A percentile compares a stretch with the other conserved stretches of the same genome.
phyloP scores from a whole-genome alignment of 202 grass and related monocot species.

The Setaria viridis region DNA sequence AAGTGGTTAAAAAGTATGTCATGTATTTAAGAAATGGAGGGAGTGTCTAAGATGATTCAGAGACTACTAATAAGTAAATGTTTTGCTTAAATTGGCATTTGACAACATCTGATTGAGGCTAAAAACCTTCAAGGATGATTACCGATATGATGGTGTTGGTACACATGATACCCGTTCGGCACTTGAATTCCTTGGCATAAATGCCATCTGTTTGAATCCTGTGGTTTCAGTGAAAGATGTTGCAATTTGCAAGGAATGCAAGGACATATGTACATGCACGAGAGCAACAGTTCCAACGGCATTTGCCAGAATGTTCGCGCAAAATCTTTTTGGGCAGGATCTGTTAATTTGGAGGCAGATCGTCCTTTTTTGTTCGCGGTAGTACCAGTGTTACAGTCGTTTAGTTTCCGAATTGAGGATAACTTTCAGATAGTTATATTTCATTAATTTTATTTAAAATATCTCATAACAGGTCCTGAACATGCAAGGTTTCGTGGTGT shows the following conservation, averaged over 20 bases:
- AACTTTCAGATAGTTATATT: no score
- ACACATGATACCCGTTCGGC: background rate
- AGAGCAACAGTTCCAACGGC: background rate
- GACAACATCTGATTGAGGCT: no score
- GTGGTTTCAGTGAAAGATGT: background rate
- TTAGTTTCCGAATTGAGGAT: no score
- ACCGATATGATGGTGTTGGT: background rate
- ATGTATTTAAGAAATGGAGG: no score
- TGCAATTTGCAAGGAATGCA: background rate
- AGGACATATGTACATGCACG: no score
- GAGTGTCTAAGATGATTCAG: no score
- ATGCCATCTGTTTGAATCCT: background rate
- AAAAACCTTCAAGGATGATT: no score
- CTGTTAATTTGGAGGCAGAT: background rate
- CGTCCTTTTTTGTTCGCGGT: no score
- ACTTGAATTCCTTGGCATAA: background rate
- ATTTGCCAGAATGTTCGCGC: background rate
- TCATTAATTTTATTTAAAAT: no score
- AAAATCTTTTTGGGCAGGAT: background rate
- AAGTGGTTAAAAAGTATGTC: no score
- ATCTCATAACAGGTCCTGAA: no score
- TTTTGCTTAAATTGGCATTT: background rate
- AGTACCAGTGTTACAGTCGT: no score
- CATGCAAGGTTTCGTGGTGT: conserved; percentile 72
- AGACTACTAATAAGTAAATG: background rate